Percentiles rank a stretch among this genome's conserved stretches.
These are phyloP conservation scores for Podospora sp. DNA, from an alignment of 495 filamentous ascomycete species.

Conservation along the genomic window DNA sequence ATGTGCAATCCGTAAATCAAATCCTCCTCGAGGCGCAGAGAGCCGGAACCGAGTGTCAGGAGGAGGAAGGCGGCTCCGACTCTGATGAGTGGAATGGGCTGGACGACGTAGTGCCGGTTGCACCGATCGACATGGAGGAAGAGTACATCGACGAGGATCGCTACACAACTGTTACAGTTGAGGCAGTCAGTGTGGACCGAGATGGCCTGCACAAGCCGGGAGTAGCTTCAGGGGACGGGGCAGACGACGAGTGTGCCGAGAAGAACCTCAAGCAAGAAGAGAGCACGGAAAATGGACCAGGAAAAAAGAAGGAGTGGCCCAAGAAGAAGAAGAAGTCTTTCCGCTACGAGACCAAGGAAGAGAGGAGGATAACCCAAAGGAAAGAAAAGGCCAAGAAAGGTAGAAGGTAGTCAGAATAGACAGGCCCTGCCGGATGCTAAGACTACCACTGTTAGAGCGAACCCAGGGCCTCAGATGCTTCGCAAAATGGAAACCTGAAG, in stretches of 20 bases:
- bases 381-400: slow-evolving; percentile 69
- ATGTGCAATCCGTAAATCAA: slow-evolving; percentile 71
- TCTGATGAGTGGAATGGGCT: slow-evolving; percentile 67
- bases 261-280: slow-evolving; percentile 37
- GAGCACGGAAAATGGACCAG: slow-evolving; percentile 42
- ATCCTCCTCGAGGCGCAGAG: slow-evolving; percentile 59
- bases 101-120: slow-evolving; percentile 52
- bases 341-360: slow-evolving; percentile 80
- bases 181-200: slow-evolving; percentile 80
- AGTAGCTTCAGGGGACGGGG: slow-evolving; percentile 42
- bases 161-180: slow-evolving; percentile 90
- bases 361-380: slow-evolving; percentile 65
- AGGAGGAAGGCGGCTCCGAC: slow-evolving; percentile 33
- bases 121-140: slow-evolving; percentile 73
- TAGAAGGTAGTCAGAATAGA: slow-evolving; percentile 23
- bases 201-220: slow-evolving; percentile 64
- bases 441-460: not conserved
- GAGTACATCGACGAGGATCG: slow-evolving; percentile 97
- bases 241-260: slow-evolving; percentile 34
- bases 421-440: not conserved
- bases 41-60: slow-evolving; percentile 43
- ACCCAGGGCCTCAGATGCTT: slow-evolving; percentile 10
- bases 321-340: slow-evolving; percentile 91
- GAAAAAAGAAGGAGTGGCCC: slow-evolving; percentile 57
- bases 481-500: slow-evolving; percentile 12